These are phyloP conservation scores for Suillus subaureus DNA, from an alignment of 768 basidiomycete species.

Conservation along the genomic window DNA sequence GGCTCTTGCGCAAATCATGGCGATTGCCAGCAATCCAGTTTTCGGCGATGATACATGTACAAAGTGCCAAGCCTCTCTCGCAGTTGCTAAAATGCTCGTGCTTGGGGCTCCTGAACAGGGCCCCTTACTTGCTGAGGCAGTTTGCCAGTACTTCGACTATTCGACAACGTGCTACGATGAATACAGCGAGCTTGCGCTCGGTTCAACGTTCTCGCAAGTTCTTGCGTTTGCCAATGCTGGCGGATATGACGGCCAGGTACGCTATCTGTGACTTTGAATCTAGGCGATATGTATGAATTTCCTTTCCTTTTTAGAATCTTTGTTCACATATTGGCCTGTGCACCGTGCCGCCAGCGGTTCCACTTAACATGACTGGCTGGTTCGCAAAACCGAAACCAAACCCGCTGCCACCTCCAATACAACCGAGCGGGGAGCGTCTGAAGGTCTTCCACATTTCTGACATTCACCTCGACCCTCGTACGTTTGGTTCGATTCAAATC, in stretches of 20 bases:
- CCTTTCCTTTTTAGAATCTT: slow-evolving; percentile 16
- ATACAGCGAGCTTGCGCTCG: slow-evolving; percentile 39
- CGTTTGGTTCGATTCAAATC: slow-evolving; percentile 16
- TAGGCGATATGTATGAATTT: not conserved
- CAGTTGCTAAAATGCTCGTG: slow-evolving; percentile 45
- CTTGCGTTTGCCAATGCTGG: slow-evolving; percentile 46
- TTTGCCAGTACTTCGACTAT: slow-evolving; percentile 48
- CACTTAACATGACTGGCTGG: slow-evolving; percentile 49
- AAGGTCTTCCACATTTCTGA: slow-evolving; percentile 54
- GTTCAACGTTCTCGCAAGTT: slow-evolving; percentile 49
- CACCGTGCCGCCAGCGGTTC: slow-evolving; percentile 40
- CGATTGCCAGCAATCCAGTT: slow-evolving; percentile 39
- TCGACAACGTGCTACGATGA: slow-evolving; percentile 35
- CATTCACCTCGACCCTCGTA: slow-evolving; percentile 53
- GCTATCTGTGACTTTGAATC: not conserved
- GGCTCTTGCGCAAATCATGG: slow-evolving; percentile 41
- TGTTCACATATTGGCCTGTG: slow-evolving; percentile 42
- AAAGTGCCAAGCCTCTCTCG: slow-evolving; percentile 41
- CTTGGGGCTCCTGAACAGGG: slow-evolving; percentile 45
- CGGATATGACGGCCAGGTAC: slow-evolving; percentile 53
- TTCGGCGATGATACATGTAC: slow-evolving; percentile 41
- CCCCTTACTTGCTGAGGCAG: slow-evolving; percentile 40
- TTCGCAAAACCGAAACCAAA: slow-evolving; percentile 55
- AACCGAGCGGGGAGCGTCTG: slow-evolving; percentile 45
- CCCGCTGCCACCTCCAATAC: slow-evolving; percentile 42